Conservation (phyloP, 1,284 basidiomycete species). For the Veloboletus limbatus region DNA sequence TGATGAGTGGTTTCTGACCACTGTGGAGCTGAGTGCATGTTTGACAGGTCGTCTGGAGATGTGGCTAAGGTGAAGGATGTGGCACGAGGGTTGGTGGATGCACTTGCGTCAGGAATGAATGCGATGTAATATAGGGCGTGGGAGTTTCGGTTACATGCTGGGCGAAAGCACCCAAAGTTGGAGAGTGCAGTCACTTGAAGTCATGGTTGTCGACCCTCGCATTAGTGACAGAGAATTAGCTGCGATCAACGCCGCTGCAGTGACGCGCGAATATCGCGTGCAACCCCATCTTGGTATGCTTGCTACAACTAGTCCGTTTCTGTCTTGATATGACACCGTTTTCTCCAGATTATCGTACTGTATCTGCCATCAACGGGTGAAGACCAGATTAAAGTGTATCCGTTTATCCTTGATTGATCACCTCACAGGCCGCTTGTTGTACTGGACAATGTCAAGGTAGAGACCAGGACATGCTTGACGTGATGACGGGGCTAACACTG, state of each 20-base stretch:
- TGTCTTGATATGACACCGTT: constrained; percentile 13
- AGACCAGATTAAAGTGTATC: constrained; percentile 21
- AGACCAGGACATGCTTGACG: constrained; percentile 20
- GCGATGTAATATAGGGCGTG: constrained; percentile 28
- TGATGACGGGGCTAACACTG: constrained; percentile 14
- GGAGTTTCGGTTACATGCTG: constrained; percentile 18
- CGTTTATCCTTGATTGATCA: constrained; percentile 7
- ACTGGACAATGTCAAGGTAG: constrained; percentile 96
- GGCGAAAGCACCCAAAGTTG: constrained; percentile 12
- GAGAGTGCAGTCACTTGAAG: constrained; percentile 8
- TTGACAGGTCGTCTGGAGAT: constrained; percentile 42
- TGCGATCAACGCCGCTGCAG: constrained; percentile 83
- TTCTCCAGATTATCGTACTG: constrained; percentile 85
- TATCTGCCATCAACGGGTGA: constrained; percentile 95
- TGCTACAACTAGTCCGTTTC: constrained; percentile 1
- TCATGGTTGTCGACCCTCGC: constrained; percentile 56
- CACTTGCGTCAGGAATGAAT: constrained; percentile 29
- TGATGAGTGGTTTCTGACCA: constrained; percentile 8
- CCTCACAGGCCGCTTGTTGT: constrained; percentile 83
- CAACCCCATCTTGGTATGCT: constrained; percentile 86
- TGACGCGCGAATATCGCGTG: constrained; percentile 79
- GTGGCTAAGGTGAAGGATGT: constrained; percentile 33
- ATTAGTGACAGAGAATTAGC: constrained; percentile 75
- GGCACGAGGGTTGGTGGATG: constrained; percentile 34
- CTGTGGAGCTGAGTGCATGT: constrained; percentile 35